Evolutionary conservation across 257 asterid genomes (phyloP).

Genomic region (Echites panduratus): DNA sequence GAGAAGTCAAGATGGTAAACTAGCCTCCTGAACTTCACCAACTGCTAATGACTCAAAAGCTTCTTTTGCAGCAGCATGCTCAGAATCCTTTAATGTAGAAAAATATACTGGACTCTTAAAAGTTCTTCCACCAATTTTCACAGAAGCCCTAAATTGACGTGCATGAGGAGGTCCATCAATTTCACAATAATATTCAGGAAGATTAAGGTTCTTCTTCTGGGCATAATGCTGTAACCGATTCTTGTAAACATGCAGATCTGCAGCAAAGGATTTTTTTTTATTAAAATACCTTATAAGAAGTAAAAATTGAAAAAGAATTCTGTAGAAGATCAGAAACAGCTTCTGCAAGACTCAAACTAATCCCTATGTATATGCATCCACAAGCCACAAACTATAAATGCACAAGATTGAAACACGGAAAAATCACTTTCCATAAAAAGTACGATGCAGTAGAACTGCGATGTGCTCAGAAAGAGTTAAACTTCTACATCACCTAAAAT

Average conservation of each 20-base stretch:
- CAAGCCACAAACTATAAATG: not conserved
- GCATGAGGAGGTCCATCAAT: constrained; percentile 71
- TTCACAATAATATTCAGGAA: constrained; percentile 53
- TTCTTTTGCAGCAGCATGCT: constrained; percentile 76
- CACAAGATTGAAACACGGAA: not conserved
- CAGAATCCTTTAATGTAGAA: constrained; percentile 70
- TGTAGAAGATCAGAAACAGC: not conserved
- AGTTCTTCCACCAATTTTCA: constrained; percentile 39
- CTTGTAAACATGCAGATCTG: constrained; percentile 38
- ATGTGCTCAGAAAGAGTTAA: not conserved
- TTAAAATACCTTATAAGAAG: not conserved
- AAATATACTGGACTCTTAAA: constrained; percentile 42
- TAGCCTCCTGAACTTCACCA: constrained; percentile 52
- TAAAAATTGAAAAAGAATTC: not conserved
- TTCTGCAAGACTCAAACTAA: not conserved
- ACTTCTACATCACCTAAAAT: not conserved
- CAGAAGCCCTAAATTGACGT: constrained; percentile 55
- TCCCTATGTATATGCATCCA: not conserved
- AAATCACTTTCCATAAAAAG: not conserved
- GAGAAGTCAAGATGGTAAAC: constrained; percentile 16
- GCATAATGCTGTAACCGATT: constrained; percentile 62
- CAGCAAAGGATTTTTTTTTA: not conserved
- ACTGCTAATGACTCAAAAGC: constrained; percentile 54
- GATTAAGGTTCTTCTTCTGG: constrained; percentile 41
- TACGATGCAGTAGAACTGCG: not conserved